phyloP scores from a whole-genome alignment of 140 eudicot species.

The Ambrosia hybrid region DNA sequence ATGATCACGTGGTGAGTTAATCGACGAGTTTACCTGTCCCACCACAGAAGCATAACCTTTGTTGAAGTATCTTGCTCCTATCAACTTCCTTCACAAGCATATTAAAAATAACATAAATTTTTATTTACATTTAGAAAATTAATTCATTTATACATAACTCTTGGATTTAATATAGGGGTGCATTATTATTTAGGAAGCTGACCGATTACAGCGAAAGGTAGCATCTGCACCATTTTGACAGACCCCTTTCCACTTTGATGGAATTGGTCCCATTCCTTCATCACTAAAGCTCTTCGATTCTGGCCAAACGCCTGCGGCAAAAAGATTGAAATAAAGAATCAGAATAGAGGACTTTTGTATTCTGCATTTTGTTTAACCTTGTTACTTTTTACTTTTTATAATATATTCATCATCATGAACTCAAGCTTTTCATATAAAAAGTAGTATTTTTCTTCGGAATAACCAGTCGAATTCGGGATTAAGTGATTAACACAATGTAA shows the following conservation, averaged over 20 bases:
- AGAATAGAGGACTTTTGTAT: background rate
- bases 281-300: constrained; percentile 65
- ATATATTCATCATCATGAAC: constrained; percentile 1
- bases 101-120: too few relatives aligned
- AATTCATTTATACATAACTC: too few relatives aligned
- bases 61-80: constrained; percentile 94
- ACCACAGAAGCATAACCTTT: constrained; percentile 68
- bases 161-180: background rate
- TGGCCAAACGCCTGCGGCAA: constrained; percentile 79
- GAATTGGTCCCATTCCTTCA: constrained; percentile 72
- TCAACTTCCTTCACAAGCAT: constrained; percentile 61
- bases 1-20: constrained; percentile 60
- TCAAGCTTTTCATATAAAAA: background rate
- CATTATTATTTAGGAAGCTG: constrained; percentile 28
- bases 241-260: constrained; percentile 85
- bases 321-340: constrained; percentile 24
- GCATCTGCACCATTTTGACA: constrained; percentile 68
- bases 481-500: background rate
- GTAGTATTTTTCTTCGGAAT: background rate
- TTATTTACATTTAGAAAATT: too few relatives aligned
- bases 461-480: background rate
- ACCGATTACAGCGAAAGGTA: constrained; percentile 83
- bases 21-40: constrained; percentile 54
- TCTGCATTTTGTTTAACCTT: background rate
- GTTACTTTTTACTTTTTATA: constrained; percentile 10